Percentiles rank a stretch among this genome's conserved stretches.
Evolutionary conservation across 108 stramenopile genomes (phyloP).

Genomic region (Cyclotella cryptica): DNA sequence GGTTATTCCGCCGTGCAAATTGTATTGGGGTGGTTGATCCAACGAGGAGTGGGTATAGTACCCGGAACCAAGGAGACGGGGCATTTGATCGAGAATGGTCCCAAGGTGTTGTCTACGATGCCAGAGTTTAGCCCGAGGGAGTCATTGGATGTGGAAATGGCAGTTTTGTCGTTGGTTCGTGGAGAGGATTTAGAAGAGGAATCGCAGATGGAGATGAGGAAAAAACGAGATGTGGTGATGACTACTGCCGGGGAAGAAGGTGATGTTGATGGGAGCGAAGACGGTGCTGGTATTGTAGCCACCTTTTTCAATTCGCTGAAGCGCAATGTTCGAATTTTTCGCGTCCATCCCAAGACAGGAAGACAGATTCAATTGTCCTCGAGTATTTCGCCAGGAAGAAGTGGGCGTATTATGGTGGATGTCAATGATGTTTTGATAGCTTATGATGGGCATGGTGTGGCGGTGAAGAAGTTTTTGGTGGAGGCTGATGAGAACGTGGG

Average conservation of each 20-base stretch:
- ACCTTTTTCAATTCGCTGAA: slow-evolving; percentile 43
- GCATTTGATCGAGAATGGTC: slow-evolving; percentile 44
- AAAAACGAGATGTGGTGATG: background rate
- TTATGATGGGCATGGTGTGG: slow-evolving; percentile 47
- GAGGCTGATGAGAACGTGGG: slow-evolving; percentile 17
- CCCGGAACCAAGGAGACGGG: slow-evolving; percentile 48
- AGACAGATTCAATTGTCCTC: slow-evolving; percentile 42
- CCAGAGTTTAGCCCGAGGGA: slow-evolving; percentile 34
- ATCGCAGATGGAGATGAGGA: background rate
- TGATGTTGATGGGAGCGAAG: background rate
- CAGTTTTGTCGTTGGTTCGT: slow-evolving; percentile 52
- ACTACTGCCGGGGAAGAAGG: slow-evolving; percentile 10
- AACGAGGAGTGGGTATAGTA: slow-evolving; percentile 54
- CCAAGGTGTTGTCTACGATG: slow-evolving; percentile 27
- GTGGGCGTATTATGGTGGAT: slow-evolving; percentile 39
- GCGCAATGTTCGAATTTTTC: slow-evolving; percentile 39
- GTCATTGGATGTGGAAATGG: slow-evolving; percentile 42
- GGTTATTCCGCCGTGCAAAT: slow-evolving; percentile 47
- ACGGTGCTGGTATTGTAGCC: slow-evolving; percentile 30
- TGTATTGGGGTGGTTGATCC: slow-evolving; percentile 40
- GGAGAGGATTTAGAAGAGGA: slow-evolving; percentile 55
- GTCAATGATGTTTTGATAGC: slow-evolving; percentile 40
- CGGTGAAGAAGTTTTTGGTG: slow-evolving; percentile 49
- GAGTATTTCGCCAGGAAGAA: slow-evolving; percentile 44
- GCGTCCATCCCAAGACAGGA: slow-evolving; percentile 41